Conservation (phyloP, 2,329 filamentous ascomycete genomes). For the Aureobasidium vineae region DNA sequence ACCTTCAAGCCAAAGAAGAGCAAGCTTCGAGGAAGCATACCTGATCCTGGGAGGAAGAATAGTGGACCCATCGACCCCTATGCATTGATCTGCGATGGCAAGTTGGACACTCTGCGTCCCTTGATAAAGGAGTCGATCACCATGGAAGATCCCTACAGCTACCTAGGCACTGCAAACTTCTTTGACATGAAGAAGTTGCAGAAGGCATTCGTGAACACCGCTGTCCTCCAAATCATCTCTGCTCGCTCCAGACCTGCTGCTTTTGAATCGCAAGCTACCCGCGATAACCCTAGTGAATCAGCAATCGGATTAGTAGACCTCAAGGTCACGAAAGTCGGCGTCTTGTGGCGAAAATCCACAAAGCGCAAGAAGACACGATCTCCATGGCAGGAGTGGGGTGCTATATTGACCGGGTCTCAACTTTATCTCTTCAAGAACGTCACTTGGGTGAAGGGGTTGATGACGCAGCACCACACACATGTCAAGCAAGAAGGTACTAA, state of each 20-base stretch:
- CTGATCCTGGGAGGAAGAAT: slow-evolving; percentile 73
- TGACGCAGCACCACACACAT: slow-evolving; percentile 82
- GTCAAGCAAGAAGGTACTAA: slow-evolving; percentile 73
- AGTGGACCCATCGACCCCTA: slow-evolving; percentile 74
- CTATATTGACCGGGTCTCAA: slow-evolving; percentile 92
- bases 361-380: slow-evolving; percentile 96
- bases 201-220: slow-evolving; percentile 85
- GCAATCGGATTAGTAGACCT: slow-evolving; percentile 95
- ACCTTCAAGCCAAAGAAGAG: slow-evolving; percentile 69
- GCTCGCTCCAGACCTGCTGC: slow-evolving; percentile 90
- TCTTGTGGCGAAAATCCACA: slow-evolving; percentile 88
- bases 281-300: slow-evolving; percentile 79
- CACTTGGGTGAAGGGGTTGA: slow-evolving; percentile 84
- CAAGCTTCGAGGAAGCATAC: slow-evolving; percentile 63
- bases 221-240: slow-evolving; percentile 91
- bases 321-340: slow-evolving; percentile 92
- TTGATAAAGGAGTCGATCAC: slow-evolving; percentile 89
- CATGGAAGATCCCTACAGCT: slow-evolving; percentile 87
- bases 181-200: slow-evolving; percentile 81
- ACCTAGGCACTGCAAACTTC: slow-evolving; percentile 71
- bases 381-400: slow-evolving; percentile 99
- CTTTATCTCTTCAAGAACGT: slow-evolving; percentile 96
- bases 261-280: slow-evolving; percentile 85
- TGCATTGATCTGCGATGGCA: slow-evolving; percentile 86
- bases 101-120: slow-evolving; percentile 76